A percentile compares a stretch with the other conserved stretches of the same genome.
Evolutionary conservation across 2,329 filamentous ascomycete species (phyloP).

Genomic region (Pseudocercospora eumusae): DNA sequence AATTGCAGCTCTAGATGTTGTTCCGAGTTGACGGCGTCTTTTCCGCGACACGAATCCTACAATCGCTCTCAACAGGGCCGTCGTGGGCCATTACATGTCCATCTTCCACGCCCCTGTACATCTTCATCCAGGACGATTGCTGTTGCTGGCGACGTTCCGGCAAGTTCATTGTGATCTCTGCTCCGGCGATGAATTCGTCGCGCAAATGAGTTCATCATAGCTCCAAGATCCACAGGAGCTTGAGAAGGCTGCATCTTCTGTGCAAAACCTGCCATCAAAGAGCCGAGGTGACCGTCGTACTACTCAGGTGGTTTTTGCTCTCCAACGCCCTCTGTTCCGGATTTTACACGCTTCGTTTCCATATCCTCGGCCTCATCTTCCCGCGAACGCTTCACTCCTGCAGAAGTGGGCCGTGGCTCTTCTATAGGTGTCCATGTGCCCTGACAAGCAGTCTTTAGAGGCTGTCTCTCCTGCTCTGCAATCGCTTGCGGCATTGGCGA

Average conservation of each 20-base stretch:
- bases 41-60: neutral
- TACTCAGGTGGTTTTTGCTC: constrained; percentile 6
- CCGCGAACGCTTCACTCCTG: constrained; percentile 19
- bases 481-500: neutral
- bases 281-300: constrained; percentile 8
- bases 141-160: neutral
- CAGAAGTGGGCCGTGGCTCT: constrained; percentile 1
- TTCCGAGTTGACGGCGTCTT: neutral
- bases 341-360: constrained; percentile 20
- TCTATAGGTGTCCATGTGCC: neutral
- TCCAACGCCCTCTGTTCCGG: neutral
- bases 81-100: neutral
- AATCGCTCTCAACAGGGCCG: neutral
- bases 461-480: neutral
- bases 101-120: neutral
- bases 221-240: neutral
- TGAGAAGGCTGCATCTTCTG: constrained; percentile 6
- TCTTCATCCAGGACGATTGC: constrained; percentile 5
- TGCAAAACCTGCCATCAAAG: constrained; percentile 10
- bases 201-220: constrained; percentile 5
- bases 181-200: constrained; percentile 3
- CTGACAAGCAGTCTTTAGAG: neutral
- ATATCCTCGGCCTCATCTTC: constrained; percentile 12
- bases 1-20: neutral
- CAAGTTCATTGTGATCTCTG: neutral